Evolutionary conservation across 2,329 filamentous ascomycete species (phyloP).

Genomic region (Phaeomoniella chlamydospora): DNA sequence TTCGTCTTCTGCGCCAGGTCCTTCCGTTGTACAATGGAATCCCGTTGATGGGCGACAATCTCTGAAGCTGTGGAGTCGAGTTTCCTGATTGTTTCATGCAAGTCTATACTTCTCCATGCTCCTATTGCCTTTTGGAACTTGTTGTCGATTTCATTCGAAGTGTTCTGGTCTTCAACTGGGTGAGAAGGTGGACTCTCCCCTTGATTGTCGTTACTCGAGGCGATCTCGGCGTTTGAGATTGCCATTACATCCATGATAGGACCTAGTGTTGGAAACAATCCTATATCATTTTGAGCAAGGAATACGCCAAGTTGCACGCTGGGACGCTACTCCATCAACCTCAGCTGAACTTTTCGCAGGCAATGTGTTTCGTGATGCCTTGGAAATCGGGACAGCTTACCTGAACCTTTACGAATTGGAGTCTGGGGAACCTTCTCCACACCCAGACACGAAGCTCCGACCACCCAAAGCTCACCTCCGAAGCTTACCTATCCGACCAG

Average conservation of each 20-base stretch:
- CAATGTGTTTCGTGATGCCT: too few relatives aligned
- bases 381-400: background rate
- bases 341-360: too few relatives aligned
- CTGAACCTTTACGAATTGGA: background rate
- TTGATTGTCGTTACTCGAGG: background rate
- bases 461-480: slow-evolving; percentile 4
- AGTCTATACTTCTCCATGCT: slow-evolving; percentile 85
- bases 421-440: background rate
- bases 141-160: slow-evolving; percentile 49
- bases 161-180: slow-evolving; percentile 14
- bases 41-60: slow-evolving; percentile 81
- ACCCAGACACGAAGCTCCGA: too few relatives aligned
- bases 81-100: slow-evolving; percentile 67
- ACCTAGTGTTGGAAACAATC: too few relatives aligned
- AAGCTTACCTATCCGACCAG: slow-evolving; percentile 4
- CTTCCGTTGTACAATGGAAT: slow-evolving; percentile 90
- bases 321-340: too few relatives aligned
- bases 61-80: slow-evolving; percentile 92
- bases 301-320: too few relatives aligned
- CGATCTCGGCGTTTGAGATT: background rate
- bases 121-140: slow-evolving; percentile 95
- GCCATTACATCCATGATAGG: background rate
- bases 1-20: slow-evolving; percentile 99
- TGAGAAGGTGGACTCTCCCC: background rate
- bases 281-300: too few relatives aligned